phyloP scores from a whole-genome alignment of 2,329 filamentous ascomycete genomes.

The Zelopaecilomyces penicillatus region DNA sequence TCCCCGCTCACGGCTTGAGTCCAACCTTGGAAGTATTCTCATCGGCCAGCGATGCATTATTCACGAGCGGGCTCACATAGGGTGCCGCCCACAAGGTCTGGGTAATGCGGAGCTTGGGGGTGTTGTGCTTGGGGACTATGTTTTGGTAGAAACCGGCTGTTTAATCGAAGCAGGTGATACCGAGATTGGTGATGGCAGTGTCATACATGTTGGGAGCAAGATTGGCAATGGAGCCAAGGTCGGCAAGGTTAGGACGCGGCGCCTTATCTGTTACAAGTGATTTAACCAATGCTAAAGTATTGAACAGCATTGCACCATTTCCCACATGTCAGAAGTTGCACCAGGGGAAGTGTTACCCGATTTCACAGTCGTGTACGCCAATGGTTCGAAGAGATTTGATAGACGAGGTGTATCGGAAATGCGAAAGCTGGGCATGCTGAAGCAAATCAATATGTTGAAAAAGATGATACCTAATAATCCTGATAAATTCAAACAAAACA shows the following conservation, averaged over 20 bases:
- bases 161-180: constrained; percentile 55
- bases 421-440: constrained; percentile 54
- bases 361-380: constrained; percentile 61
- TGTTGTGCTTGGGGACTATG: constrained; percentile 51
- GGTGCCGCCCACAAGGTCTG: constrained; percentile 28
- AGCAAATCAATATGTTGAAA: constrained; percentile 59
- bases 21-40: constrained; percentile 68
- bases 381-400: constrained; percentile 50
- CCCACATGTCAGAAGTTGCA: constrained; percentile 51
- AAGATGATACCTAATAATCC: constrained; percentile 59
- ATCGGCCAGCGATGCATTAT: constrained; percentile 77
- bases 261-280: neutral
- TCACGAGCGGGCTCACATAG: constrained; percentile 57
- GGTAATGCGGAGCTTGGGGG: constrained; percentile 31
- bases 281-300: constrained; percentile 5
- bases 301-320: constrained; percentile 59
- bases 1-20: constrained; percentile 71
- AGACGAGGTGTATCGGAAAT: constrained; percentile 53
- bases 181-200: constrained; percentile 51
- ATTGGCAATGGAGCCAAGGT: constrained; percentile 53
- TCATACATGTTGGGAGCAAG: constrained; percentile 50
- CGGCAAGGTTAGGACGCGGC: constrained; percentile 43
- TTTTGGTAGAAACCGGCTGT: constrained; percentile 52
- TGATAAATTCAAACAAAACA: constrained; percentile 34
- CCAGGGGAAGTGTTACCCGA: constrained; percentile 54